These are phyloP conservation scores for Malus fusca DNA, from an alignment of 306 rosid species.

Conservation along the genomic window DNA sequence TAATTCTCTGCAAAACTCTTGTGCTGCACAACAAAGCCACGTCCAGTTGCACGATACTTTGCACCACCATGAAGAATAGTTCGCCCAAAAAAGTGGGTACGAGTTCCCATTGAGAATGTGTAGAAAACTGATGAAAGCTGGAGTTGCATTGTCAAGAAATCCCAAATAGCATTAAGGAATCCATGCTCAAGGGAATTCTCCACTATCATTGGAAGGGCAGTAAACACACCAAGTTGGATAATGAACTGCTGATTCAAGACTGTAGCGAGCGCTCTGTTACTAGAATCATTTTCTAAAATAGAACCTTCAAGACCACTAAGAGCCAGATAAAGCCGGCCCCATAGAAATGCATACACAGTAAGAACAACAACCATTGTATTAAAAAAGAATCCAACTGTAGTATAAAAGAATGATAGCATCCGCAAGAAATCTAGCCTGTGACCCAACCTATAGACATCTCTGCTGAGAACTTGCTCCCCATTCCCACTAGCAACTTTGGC, in stretches of 20 bases:
- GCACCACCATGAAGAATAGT: constrained; percentile 93
- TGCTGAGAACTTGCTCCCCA: constrained; percentile 77
- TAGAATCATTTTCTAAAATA: constrained; percentile 34
- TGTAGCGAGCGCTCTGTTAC: constrained; percentile 50
- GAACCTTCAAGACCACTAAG: constrained; percentile 71
- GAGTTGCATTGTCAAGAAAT: constrained; percentile 77
- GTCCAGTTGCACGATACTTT: constrained; percentile 83
- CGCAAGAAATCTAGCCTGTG: constrained; percentile 78
- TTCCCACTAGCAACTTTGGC: constrained; percentile 94
- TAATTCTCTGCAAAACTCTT: constrained; percentile 82
- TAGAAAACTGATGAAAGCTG: constrained; percentile 85
- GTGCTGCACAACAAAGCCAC: constrained; percentile 88
- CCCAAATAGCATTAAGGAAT: constrained; percentile 81
- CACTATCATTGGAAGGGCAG: constrained; percentile 89
- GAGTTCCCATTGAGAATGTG: constrained; percentile 85
- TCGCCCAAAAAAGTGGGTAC: constrained; percentile 72
- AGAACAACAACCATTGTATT: constrained; percentile 67
- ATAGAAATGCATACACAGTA: constrained; percentile 72
- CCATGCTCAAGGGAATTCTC: constrained; percentile 77
- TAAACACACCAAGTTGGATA: constrained; percentile 73
- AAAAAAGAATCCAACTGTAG: constrained; percentile 82
- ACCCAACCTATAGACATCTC: constrained; percentile 83
- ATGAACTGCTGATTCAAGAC: constrained; percentile 71
- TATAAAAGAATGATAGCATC: constrained; percentile 78
- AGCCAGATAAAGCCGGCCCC: constrained; percentile 76